Base-by-base conservation (phyloP, 1,139 yeast species). In the Magnusiomyces fungicola region DNA sequence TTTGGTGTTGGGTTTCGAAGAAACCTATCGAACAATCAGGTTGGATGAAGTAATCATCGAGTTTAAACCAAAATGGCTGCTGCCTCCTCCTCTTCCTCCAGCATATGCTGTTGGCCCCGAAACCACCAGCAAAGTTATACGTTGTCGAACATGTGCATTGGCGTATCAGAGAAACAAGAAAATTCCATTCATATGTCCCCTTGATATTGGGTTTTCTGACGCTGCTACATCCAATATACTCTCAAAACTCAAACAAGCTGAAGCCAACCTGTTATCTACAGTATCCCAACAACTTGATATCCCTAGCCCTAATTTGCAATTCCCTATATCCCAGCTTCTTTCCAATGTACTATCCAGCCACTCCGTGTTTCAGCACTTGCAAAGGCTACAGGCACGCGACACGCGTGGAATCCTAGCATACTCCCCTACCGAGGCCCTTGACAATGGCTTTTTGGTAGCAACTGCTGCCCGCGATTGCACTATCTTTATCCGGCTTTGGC, bases 1-100 rank as follows among this genome's bases (percentile, higher is more conserved):
- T n/a, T n/a, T n/a, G n/a, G n/a, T n/a, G n/a, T n/a, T n/a, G n/a
- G n/a, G n/a, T n/a, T n/a, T n/a, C n/a, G n/a, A n/a, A n/a, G n/a
- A n/a, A n/a, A n/a, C n/a, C n/a, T n/a, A n/a, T n/a, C n/a, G n/a
- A n/a, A n/a, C n/a, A n/a, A n/a, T n/a, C n/a, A n/a, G n/a, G n/a
- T n/a, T n/a, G 6, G 16, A 5, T 14, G 48, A 44, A 39, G 40
- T 59, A 3, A 54, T 62, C 3, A 54, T 70, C 3, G 74, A 73
- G 48, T 62, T 73, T 51, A 74, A 74, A 55, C 78, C 78, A 0
- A 74, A 74, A 53, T 74, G 78, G 78, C 61, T 73, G 6, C 32
- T 52, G 2, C 65, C 62, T 48, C 63, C 66, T 0, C 69, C 70
- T 1, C 60, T 56, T 40, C 70, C 72, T 1, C 70, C 73, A 1